Evolutionary conservation across 169 alveolate genomes (phyloP).

Genomic region (Cryptosporidium andersoni): DNA sequence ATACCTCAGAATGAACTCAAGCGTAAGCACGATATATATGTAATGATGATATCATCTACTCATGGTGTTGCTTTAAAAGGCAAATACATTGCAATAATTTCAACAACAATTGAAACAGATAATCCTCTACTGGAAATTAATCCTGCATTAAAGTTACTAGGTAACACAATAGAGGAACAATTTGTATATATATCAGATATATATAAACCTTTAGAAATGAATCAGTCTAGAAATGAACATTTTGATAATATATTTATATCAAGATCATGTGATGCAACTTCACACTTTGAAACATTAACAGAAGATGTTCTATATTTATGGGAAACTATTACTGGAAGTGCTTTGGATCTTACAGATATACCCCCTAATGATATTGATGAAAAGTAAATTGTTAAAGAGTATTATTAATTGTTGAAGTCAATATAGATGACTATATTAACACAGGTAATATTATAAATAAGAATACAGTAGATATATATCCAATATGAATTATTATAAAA

Average conservation of each 20-base stretch:
- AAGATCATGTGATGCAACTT: conserved; percentile 93
- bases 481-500: background rate
- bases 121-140: conserved; percentile 90
- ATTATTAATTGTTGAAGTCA: no score
- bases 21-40: conserved; percentile 91
- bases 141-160: conserved; percentile 94
- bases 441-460: background rate
- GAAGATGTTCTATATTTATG: conserved; percentile 88
- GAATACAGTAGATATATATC: background rate
- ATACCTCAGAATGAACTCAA: conserved; percentile 94
- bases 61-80: conserved; percentile 95
- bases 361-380: conserved; percentile 19
- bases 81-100: conserved; percentile 92
- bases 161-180: conserved; percentile 87
- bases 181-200: conserved; percentile 89
- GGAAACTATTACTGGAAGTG: conserved; percentile 79
- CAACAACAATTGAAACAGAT: conserved; percentile 95
- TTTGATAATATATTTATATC: conserved; percentile 90
- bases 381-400: background rate
- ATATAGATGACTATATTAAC: background rate
- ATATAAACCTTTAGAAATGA: conserved; percentile 85
- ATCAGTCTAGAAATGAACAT: conserved; percentile 77
- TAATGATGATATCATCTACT: conserved; percentile 91
- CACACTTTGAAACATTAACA: conserved; percentile 97
- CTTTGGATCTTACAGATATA: conserved; percentile 72